Evolutionary conservation across 371 early-diverging fungal species (phyloP).

Genomic region (Dinochytrium kinnereticum): DNA sequence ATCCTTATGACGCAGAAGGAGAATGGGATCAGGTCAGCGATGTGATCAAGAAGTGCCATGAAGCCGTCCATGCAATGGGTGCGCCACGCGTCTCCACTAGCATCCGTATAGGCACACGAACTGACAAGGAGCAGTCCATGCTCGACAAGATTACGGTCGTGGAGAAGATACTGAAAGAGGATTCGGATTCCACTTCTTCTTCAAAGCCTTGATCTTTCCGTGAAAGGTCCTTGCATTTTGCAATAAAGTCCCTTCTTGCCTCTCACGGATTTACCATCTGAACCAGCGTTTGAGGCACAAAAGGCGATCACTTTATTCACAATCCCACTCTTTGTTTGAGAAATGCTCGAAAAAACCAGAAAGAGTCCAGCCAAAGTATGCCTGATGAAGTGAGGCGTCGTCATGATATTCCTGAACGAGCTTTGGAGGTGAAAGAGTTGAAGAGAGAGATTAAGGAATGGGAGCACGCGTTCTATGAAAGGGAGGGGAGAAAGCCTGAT

Average conservation of each 20-base stretch:
- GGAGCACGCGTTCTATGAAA: slow-evolving; percentile 52
- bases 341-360: background rate
- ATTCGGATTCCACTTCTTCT: background rate
- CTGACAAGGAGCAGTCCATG: slow-evolving; percentile 22
- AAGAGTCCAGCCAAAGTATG: background rate
- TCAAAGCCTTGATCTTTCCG: background rate
- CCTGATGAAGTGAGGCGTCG: background rate
- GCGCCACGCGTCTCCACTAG: slow-evolving; percentile 10
- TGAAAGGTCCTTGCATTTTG: background rate
- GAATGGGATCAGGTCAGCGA: slow-evolving; percentile 14
- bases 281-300: background rate
- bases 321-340: background rate
- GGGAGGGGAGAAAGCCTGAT: slow-evolving; percentile 55
- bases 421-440: slow-evolving; percentile 42
- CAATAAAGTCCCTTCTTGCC: background rate
- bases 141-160: slow-evolving; percentile 17
- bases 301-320: too few relatives aligned
- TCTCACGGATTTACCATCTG: background rate
- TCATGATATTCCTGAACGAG: background rate
- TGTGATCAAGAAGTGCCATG: slow-evolving; percentile 12
- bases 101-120: slow-evolving; percentile 5
- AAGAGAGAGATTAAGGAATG: slow-evolving; percentile 60
- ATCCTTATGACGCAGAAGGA: too few relatives aligned
- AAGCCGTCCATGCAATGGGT: slow-evolving; percentile 15
- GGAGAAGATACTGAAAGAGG: background rate